Base-by-base conservation (phyloP, 2,329 filamentous ascomycete genomes). In the Stromatinia cepivora region DNA sequence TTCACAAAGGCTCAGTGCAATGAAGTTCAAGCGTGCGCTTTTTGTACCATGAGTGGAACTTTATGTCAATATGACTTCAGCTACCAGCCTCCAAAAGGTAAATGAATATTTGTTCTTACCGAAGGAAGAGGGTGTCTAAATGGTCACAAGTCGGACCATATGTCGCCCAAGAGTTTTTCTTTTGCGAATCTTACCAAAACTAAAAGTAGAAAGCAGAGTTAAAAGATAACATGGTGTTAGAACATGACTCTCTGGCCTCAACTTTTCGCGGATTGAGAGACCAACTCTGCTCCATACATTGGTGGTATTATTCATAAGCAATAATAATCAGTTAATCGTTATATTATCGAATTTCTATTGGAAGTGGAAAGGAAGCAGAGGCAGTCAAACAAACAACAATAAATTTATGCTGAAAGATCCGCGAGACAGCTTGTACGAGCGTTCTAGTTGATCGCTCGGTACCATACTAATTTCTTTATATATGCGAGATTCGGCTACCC, bases 391-490 rank as follows among this genome's bases (percentile, higher is more conserved):
- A n/a, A n/a, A 84, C 71, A 82, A 83, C 13, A 82, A 86, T 70
- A 82, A 83, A 42, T 81, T 86, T 71, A 87, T 90, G 85, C 79
- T 90, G 52, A 83, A 86, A 73, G 87, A 90, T 74, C 82, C 82
- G 15, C 86, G 83, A 0, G 86, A 86, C 13, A 81, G 85, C 73
- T 79, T 88, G 46, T 79, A 86, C 87, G 79, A 77, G 85, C 82
- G 3, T 36, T 28, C 50, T 45, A 42, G 15, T 28, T 62, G 20
- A 57, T 11, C 15, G 28, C 46, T 46, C n/a, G 45, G 65, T 53
- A 10, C 61, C 36, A 54, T 50, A 57, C 5, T 17, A 25, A n/a
- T 31, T 52, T 36, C 70, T 50, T 73, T 76, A 48, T 77, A 76
- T 67, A 69, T 76, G 45, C 75, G 75, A n/a, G 74, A 77, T 36